Evolutionary conservation across 2,329 filamentous ascomycete genomes (phyloP).

Genomic region (Calcarisporium arbuscula): DNA sequence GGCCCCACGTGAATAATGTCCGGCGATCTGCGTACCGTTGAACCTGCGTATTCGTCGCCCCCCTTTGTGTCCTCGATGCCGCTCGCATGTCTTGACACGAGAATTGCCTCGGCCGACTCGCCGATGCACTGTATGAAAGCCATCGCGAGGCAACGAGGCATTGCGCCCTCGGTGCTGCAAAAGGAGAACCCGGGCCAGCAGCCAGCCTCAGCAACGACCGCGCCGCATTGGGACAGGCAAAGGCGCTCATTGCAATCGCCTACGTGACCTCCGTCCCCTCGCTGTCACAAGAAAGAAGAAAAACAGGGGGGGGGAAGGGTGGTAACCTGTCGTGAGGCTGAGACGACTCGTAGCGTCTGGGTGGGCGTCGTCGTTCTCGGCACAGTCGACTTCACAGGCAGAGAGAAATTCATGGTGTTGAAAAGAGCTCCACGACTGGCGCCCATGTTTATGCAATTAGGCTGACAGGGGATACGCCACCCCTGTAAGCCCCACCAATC

Average conservation of each 20-base stretch:
- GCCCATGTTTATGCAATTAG: no score
- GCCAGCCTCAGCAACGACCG: constrained; percentile 22
- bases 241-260: constrained; percentile 21
- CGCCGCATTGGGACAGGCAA: constrained; percentile 21
- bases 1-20: constrained; percentile 26
- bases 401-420: no score
- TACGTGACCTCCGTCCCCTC: no score
- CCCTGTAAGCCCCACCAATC: background rate
- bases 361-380: no score
- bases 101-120: background rate
- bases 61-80: constrained; percentile 3
- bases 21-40: constrained; percentile 17
- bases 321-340: no score
- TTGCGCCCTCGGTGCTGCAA: background rate
- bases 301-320: no score
- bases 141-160: constrained; percentile 7
- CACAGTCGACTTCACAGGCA: no score
- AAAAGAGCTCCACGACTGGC: no score
- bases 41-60: background rate
- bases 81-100: constrained; percentile 3
- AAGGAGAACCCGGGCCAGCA: constrained; percentile 15
- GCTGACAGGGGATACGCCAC: background rate
- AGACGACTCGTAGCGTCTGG: no score
- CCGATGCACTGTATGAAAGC: constrained; percentile 9
- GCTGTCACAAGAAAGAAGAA: no score